These are phyloP conservation scores for Fusarium staphyleae DNA, from an alignment of 2,329 filamentous ascomycete genomes.

Conservation along the genomic window DNA sequence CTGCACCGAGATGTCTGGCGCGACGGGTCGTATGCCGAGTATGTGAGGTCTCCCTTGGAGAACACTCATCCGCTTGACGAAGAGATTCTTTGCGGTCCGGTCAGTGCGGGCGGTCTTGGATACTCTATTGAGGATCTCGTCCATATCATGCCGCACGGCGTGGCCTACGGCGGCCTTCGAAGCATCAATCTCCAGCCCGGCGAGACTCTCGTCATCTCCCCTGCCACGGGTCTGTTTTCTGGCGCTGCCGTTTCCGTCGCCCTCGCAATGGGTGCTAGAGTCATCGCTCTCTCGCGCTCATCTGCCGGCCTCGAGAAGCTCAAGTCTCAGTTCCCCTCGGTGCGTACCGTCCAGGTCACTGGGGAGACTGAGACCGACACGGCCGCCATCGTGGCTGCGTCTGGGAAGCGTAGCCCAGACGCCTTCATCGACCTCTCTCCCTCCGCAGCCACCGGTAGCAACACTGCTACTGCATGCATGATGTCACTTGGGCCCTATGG, in stretches of 20 bases:
- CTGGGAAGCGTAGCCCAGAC: slow-evolving; percentile 46
- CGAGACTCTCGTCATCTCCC: slow-evolving; percentile 57
- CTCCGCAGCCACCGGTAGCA: slow-evolving; percentile 44
- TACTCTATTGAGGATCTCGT: slow-evolving; percentile 51
- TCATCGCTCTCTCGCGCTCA: slow-evolving; percentile 59
- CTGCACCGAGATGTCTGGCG: slow-evolving; percentile 43
- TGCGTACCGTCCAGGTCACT: slow-evolving; percentile 52
- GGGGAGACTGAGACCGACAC: slow-evolving; percentile 51
- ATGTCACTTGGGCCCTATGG: slow-evolving; percentile 43
- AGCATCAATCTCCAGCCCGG: slow-evolving; percentile 54
- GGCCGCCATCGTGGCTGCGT: slow-evolving; percentile 42
- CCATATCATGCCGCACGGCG: slow-evolving; percentile 45
- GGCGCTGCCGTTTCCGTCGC: slow-evolving; percentile 56
- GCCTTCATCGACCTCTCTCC: slow-evolving; percentile 57
- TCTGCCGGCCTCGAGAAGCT: slow-evolving; percentile 45
- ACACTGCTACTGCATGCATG: slow-evolving; percentile 50
- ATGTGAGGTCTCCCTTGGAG: slow-evolving; percentile 45
- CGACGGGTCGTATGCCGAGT: slow-evolving; percentile 44
- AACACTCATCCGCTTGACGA: slow-evolving; percentile 46
- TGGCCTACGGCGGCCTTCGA: slow-evolving; percentile 55
- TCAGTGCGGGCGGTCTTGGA: slow-evolving; percentile 41
- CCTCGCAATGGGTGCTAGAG: slow-evolving; percentile 57
- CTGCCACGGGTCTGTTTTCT: slow-evolving; percentile 59
- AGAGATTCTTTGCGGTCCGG: slow-evolving; percentile 32
- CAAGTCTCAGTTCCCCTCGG: slow-evolving; percentile 27